phyloP scores from a whole-genome alignment of 441 rosid species.

The Populus hybrid region DNA sequence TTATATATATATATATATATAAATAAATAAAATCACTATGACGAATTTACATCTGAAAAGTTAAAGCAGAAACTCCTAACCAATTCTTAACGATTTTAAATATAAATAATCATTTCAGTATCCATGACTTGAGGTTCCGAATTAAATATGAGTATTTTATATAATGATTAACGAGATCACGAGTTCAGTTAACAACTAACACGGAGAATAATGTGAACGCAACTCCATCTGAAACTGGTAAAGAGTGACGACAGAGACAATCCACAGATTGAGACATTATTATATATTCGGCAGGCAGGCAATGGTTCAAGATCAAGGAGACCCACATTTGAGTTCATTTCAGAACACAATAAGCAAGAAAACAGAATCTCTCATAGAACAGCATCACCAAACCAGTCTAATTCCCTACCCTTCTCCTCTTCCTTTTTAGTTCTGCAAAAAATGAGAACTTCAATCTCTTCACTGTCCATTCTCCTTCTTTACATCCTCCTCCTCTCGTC shows the following conservation, averaged over 20 bases:
- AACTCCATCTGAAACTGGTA: not conserved
- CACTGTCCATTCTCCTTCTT: conserved; percentile 19
- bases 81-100: too few relatives aligned
- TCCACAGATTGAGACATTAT: conserved; percentile 2
- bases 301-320: not conserved
- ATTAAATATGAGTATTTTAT: too few relatives aligned
- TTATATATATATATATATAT: too few relatives aligned
- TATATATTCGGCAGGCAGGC: not conserved
- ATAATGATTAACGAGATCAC: not conserved
- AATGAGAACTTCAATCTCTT: conserved; percentile 20
- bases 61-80: too few relatives aligned
- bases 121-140: not conserved
- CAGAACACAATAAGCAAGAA: not conserved
- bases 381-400: not conserved
- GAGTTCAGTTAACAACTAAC: not conserved
- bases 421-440: not conserved
- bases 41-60: too few relatives aligned
- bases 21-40: too few relatives aligned
- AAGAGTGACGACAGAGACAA: conserved; percentile 3
- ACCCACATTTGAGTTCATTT: not conserved
- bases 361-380: not conserved
- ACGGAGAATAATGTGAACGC: not conserved
- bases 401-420: not conserved
- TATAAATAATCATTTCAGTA: too few relatives aligned
- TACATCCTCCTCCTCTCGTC: conserved; percentile 15